phyloP scores from a whole-genome alignment of 441 rosid genomes.

The Pelargonium myrrhifolium region DNA sequence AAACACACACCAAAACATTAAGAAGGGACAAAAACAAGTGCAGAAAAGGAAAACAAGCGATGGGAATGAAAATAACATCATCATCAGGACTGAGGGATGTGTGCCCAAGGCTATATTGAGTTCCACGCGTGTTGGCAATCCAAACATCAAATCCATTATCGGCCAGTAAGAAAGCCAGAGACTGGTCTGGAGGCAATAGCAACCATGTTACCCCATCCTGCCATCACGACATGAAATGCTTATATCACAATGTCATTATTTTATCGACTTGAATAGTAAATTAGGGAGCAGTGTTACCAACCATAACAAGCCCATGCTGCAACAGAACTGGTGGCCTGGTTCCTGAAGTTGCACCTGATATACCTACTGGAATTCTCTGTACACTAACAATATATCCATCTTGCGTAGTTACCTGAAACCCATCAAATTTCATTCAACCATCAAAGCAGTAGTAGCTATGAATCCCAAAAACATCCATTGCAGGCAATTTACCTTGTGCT shows the following conservation, averaged over 20 bases:
- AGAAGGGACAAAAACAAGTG: neutral
- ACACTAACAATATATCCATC: slow-evolving; percentile 49
- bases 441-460: neutral
- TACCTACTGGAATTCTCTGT: slow-evolving; percentile 34
- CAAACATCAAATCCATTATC: slow-evolving; percentile 46
- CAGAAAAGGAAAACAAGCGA: neutral
- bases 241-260: neutral
- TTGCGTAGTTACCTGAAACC: slow-evolving; percentile 40
- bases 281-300: slow-evolving; percentile 7
- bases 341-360: slow-evolving; percentile 14
- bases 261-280: neutral
- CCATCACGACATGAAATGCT: slow-evolving; percentile 1
- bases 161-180: slow-evolving; percentile 39
- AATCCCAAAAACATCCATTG: neutral
- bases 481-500: slow-evolving; percentile 26
- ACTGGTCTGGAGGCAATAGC: slow-evolving; percentile 29
- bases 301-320: slow-evolving; percentile 43
- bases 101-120: slow-evolving; percentile 34
- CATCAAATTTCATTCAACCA: neutral
- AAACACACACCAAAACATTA: neutral
- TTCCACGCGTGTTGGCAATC: slow-evolving; percentile 44
- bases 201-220: slow-evolving; percentile 46
- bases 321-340: slow-evolving; percentile 35
- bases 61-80: slow-evolving; percentile 16
- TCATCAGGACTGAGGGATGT: slow-evolving; percentile 30